A percentile compares a stretch with the other conserved stretches of the same genome.
Conservation (phyloP, 176 grass and related monocot genomes). For the Coix lacrymajobi region DNA sequence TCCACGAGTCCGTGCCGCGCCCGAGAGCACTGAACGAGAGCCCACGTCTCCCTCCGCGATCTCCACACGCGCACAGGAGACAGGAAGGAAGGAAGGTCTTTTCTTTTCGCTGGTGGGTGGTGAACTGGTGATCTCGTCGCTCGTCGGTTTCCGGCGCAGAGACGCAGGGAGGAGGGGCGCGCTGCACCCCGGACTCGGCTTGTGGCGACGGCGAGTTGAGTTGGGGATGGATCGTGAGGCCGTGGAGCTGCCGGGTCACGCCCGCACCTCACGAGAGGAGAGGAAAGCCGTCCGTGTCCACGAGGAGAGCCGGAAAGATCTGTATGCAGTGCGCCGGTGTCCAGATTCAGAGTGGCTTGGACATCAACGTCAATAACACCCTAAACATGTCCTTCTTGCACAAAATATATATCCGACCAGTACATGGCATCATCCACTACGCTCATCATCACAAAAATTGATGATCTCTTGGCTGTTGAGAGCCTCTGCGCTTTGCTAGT, state of each 20-base stretch:
- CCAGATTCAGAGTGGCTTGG: background rate
- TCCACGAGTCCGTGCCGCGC: background rate
- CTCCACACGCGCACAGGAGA: background rate
- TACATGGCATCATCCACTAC: too few species aligned
- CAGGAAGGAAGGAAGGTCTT: background rate
- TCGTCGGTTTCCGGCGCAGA: background rate
- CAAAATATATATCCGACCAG: too few species aligned
- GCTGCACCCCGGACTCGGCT: background rate
- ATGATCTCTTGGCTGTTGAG: too few species aligned
- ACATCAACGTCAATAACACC: background rate
- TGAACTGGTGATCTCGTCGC: too few species aligned
- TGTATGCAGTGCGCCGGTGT: background rate
- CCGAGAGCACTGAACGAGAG: background rate
- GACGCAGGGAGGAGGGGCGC: background rate
- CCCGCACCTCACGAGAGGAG: background rate
- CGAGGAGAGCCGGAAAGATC: background rate
- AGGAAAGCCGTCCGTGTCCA: background rate
- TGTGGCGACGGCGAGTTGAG: constrained; percentile 15
- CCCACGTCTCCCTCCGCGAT: constrained; percentile 6
- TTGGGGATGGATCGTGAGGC: background rate
- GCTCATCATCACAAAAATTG: too few species aligned
- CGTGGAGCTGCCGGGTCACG: constrained; percentile 26
- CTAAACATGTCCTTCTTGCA: too few species aligned
- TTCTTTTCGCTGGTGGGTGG: background rate
- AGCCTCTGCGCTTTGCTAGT: too few species aligned